Evolutionary conservation across 2,329 filamentous ascomycete genomes (phyloP), one percentile per base, ranked within the genome.

Genomic region (Anisogramma anomala): DNA sequence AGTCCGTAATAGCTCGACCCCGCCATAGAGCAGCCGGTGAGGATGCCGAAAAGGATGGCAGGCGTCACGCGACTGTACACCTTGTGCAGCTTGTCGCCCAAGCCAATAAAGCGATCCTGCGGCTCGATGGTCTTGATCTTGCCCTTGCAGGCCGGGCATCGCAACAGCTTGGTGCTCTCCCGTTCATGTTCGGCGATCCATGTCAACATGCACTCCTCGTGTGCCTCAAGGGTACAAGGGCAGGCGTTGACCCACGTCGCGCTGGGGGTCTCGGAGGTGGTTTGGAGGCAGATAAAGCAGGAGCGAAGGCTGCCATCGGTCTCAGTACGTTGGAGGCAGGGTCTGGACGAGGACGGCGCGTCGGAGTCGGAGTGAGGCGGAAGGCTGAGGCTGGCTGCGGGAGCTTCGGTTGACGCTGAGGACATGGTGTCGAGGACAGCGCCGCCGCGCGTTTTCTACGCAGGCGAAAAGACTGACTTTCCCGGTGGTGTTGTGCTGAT

Each of bases 131-230:
- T 68, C 39, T 74, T 66, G 53, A 96, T 94, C 50, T 77, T 72
- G 2, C 78, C 73, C 58, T 94, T 91, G 71, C 91, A 98, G 48
- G 94, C 84, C 2, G 89, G 89, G 57, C 91, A 98, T 40, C 75
- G 66, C 48, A 95, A 77, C 47, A 79, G 78, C 41, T 77, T 75
- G 58, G 68, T 58, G 62, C 65, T 70, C 2, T 74, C 73, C 17
- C 72, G 67, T 62, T 95, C 87, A 55, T 86, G 76, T 56, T 94
- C 86, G n/a, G 84, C 82, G 14, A 96, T 82, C 88, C 88, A 98
- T 53, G 86, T 82, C 28, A 96, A 69, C 50, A 96, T 71, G 58
- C 88, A 94, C 46, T 78, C 74, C 58, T 96, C 87, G 58, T 98
- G 91, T 1, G 88, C 91, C 42, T 84, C 84, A 28, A 98, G 70